Conservation (phyloP, 305 asterid genomes). For the Rubia peregrina region DNA sequence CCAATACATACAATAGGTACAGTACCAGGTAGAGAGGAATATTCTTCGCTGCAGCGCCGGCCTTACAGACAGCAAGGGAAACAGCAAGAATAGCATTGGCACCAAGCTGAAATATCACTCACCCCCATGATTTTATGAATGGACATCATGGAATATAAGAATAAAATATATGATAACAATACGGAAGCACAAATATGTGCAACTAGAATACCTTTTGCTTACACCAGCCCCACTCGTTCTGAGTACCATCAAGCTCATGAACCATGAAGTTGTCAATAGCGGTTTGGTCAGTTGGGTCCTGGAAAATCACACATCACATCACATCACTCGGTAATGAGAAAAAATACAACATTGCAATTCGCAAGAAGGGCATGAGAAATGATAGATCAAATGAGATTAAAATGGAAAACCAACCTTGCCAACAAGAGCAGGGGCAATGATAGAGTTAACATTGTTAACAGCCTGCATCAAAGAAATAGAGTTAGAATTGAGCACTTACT, state of each 20-base stretch:
- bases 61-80: slow-evolving; percentile 64
- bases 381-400: no score
- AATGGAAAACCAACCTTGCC: slow-evolving; percentile 60
- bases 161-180: neutral
- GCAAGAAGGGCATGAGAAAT: neutral
- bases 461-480: slow-evolving; percentile 34
- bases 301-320: slow-evolving; percentile 17
- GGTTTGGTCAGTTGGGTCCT: slow-evolving; percentile 87
- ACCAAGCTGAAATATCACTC: slow-evolving; percentile 49
- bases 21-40: slow-evolving; percentile 77
- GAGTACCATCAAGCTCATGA: slow-evolving; percentile 85
- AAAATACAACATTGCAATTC: neutral
- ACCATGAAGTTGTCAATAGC: slow-evolving; percentile 81
- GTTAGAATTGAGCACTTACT: neutral
- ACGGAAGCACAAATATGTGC: neutral
- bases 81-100: slow-evolving; percentile 53
- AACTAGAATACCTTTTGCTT: slow-evolving; percentile 63
- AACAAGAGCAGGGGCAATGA: slow-evolving; percentile 72
- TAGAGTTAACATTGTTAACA: slow-evolving; percentile 63
- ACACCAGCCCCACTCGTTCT: slow-evolving; percentile 99
- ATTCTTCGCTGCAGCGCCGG: slow-evolving; percentile 65
- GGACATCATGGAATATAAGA: neutral
- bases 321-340: neutral
- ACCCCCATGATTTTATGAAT: slow-evolving; percentile 4
- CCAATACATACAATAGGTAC: neutral